Base-by-base conservation (phyloP, 1,139 yeast genomes). In the Taphrina wiesneri region DNA sequence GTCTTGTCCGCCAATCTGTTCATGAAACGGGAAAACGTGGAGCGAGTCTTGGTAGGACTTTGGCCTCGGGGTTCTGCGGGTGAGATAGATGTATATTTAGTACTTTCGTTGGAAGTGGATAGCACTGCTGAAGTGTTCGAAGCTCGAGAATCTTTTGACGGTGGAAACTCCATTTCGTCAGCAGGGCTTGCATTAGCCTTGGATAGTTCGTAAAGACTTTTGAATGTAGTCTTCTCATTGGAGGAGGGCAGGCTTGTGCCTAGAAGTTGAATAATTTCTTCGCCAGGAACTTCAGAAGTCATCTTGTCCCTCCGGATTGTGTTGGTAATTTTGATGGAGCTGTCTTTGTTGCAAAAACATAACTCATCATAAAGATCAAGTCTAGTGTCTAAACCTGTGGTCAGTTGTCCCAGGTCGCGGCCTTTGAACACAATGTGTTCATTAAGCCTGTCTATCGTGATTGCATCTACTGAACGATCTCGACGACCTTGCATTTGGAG, bases 401-500 rank as follows among this genome's bases (percentile, higher is more conserved):
- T 17, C 32, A 39, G 21, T 2, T 54, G 36, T 3, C 68, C 43
- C 2, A 47, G 26, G 23, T 46, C 51, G 17, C 56, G 43, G 6
- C 52, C 59, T 54, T 62, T 39, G 66, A 67, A 54, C 9, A 30
- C 36, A 23, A 49, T 41, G 26, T 56, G 47, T 13, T 65, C 67
- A 2, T 74, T 74, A 6, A 87, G 77, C 56, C 87, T 80, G 45
- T 85, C 86, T 28, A 90, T 83, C 17, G 85, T 81, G 39, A 86
- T 83, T 7, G 86, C 83, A 70, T 85, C 85, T 61, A 86, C 80
- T 73, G 92, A 97, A 71, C 88, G 90, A 72, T 92, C 98, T 87
- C 92, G 90, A 4, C 92, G 84, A 0, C 98, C 99, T 96, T 92
- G 92, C 98, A 93, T 95, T 75, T 93, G 99, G 25, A 95, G 78